Evolutionary conservation across 2,329 filamentous ascomycete genomes (phyloP), one percentile per base, ranked within the genome.

Genomic region (Cladophialophora carrionii): DNA sequence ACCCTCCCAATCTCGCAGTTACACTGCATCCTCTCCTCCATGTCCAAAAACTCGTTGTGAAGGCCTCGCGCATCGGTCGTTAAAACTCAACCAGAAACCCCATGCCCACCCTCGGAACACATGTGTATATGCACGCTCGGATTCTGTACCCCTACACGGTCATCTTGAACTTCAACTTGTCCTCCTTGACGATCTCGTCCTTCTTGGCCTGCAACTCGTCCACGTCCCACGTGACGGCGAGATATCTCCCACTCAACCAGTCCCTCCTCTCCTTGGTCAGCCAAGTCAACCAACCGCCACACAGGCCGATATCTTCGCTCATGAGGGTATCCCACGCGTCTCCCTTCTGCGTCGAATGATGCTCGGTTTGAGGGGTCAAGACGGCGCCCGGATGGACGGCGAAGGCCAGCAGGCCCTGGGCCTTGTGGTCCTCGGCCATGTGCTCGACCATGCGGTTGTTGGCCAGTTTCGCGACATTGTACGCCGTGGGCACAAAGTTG

Each of bases 151-250:
- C 22, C 29, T 65, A 69, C 14, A 65, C 46, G 2, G 61, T 61
- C 65, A 72, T 73, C 5, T 68, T 75, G 7, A 77, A 79, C 26
- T 80, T 84, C 2, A 70, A 73, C 75, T 32, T 82, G 80, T 72
- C 66, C 34, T 65, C 59, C 54, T 67, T 60, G 54, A 68, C 63
- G 62, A 72, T 70, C 37, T 68, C 66, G 49, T 68, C 68, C 58
- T 68, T 66, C 53, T 66, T 65, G 4, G 24, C 52, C 61, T 68
- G 49, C n/a, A 73, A 59, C 57, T 73, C 71, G 43, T 65, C 43
- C 57, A 72, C 68, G 58, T 73, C 71, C 72, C 71, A 73, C 9
- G 61, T 64, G 29, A 60, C 53, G 32, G 52, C 60, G 20, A 73
- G 41, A 54, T 68, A 70, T 20, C 68, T 53, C 2, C 68, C 68